Evolutionary conservation across 225 moss, liverwort and hornwort species (phyloP).

Genomic region (Climacium dendroides): DNA sequence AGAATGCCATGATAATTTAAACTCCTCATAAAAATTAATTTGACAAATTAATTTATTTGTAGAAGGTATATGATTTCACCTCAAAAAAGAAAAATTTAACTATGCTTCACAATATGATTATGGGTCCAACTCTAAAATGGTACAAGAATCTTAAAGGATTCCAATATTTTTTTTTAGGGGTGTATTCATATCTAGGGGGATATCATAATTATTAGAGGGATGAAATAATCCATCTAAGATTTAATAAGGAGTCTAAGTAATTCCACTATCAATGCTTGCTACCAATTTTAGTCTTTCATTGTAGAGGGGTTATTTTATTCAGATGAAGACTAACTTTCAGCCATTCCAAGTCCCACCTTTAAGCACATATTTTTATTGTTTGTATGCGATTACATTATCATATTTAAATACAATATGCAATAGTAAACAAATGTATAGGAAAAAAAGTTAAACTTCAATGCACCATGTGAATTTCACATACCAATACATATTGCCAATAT

Average conservation of each 20-base stretch:
- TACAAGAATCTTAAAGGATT: neutral
- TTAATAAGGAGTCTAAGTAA: neutral
- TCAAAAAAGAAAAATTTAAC: neutral
- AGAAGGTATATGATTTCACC: neutral
- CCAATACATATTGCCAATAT: neutral
- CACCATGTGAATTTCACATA: neutral
- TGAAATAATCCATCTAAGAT: neutral
- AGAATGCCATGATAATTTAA: neutral
- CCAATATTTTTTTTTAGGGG: fast-evolving
- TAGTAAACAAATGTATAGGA: neutral
- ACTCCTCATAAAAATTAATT: neutral
- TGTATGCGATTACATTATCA: neutral
- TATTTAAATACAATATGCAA: neutral
- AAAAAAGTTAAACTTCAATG: neutral
- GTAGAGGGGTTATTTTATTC: fast-evolving
- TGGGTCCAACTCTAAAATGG: neutral
- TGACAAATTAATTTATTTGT: neutral
- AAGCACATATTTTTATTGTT: neutral
- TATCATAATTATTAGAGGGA: fast-evolving
- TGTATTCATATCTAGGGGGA: neutral
- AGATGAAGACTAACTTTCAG: fast-evolving
- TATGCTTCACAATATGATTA: neutral
- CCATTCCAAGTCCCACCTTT: neutral
- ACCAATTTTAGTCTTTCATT: neutral
- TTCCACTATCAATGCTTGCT: neutral